Conservation (phyloP, 768 basidiomycete genomes). For the Macrolepiota fuliginosa region DNA sequence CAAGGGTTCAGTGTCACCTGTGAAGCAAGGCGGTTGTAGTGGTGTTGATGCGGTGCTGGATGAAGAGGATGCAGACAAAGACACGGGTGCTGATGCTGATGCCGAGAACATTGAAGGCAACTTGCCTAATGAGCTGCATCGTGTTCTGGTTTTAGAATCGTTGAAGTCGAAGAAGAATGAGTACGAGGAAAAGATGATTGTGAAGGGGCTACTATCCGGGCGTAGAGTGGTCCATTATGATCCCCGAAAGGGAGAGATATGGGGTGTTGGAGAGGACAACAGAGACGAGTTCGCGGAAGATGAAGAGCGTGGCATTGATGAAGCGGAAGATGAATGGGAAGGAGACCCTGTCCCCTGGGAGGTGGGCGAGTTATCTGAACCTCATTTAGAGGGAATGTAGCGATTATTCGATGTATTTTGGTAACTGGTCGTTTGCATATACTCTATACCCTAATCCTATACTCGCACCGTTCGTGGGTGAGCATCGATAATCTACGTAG, state of each 20-base stretch:
- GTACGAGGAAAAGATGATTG: constrained; percentile 50
- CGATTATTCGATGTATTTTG: background rate
- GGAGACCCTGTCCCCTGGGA: constrained; percentile 84
- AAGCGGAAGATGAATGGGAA: constrained; percentile 71
- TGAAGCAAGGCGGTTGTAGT: background rate
- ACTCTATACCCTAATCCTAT: background rate
- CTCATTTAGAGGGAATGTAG: constrained; percentile 10
- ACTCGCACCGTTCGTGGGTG: background rate
- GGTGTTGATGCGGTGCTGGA: background rate
- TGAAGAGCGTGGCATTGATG: constrained; percentile 26
- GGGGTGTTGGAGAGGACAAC: constrained; percentile 65
- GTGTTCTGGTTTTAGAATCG: constrained; percentile 60
- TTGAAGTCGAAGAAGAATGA: constrained; percentile 36
- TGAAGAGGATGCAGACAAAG: constrained; percentile 25
- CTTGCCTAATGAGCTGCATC: constrained; percentile 64
- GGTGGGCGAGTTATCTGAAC: constrained; percentile 61
- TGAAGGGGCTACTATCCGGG: constrained; percentile 61
- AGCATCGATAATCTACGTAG: background rate
- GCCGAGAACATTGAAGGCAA: constrained; percentile 49
- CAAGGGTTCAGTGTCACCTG: constrained; percentile 4
- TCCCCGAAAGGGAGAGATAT: constrained; percentile 65
- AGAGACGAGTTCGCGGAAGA: constrained; percentile 9
- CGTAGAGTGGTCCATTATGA: constrained; percentile 55
- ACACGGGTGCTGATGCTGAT: constrained; percentile 29
- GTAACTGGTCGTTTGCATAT: background rate